Conservation (phyloP, 148 eudicot genomes). For the Talinum fruticosum region DNA sequence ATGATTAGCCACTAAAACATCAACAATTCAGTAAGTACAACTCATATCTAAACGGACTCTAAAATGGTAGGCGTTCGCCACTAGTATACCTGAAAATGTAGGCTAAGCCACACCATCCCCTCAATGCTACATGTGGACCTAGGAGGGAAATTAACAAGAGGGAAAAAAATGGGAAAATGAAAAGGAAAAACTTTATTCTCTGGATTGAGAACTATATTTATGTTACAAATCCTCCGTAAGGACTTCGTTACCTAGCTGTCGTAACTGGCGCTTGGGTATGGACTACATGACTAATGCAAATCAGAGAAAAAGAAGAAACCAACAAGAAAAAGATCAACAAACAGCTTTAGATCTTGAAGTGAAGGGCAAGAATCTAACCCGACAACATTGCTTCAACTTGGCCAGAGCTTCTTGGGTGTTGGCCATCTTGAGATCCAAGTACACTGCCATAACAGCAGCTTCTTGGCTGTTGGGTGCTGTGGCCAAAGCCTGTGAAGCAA, state of each 20-base stretch:
- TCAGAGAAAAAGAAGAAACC: constrained; percentile 13
- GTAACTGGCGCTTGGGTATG: constrained; percentile 40
- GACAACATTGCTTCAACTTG: constrained; percentile 63
- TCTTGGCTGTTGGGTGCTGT: constrained; percentile 51
- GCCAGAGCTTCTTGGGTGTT: constrained; percentile 55
- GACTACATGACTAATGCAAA: constrained; percentile 31
- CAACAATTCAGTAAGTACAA: constrained; percentile 20
- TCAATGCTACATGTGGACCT: constrained; percentile 25
- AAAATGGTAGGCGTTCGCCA: constrained; percentile 17
- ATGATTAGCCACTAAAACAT: constrained; percentile 26
- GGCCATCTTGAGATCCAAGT: constrained; percentile 61
- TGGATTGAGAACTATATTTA: constrained; percentile 64
- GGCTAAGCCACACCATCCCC: constrained; percentile 28
- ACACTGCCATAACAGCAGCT: constrained; percentile 62
- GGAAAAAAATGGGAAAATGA: constrained; percentile 7
- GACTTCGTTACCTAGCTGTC: constrained; percentile 52
- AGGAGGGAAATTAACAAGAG: constrained; percentile 13
- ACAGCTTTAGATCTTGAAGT: constrained; percentile 36
- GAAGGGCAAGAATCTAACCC: constrained; percentile 50
- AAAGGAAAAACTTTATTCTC: constrained; percentile 41
- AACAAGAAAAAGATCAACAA: constrained; percentile 30
- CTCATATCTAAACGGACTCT: constrained; percentile 15
- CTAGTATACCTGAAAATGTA: constrained; percentile 14
- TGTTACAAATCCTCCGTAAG: constrained; percentile 64
- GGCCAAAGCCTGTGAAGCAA: constrained; percentile 46